A percentile compares a stretch with the other conserved stretches of the same genome.
phyloP scores from a whole-genome alignment of 345 rosid genomes.

The Dovyalis caffra region DNA sequence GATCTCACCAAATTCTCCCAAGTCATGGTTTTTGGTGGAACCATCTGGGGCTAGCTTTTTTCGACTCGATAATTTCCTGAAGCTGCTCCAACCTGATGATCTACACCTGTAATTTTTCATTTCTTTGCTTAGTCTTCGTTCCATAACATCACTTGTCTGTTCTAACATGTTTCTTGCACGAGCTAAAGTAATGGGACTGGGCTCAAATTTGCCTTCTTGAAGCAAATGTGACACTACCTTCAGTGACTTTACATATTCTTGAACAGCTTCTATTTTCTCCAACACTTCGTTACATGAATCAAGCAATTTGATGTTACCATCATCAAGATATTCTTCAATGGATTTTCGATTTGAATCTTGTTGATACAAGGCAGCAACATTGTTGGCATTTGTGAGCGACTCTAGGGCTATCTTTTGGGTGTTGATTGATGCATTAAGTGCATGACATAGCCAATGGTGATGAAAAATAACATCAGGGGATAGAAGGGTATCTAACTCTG shows the following conservation, averaged over 20 bases:
- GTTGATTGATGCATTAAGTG: background rate
- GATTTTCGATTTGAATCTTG: background rate
- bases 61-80: too few species aligned
- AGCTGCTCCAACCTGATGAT: too few species aligned
- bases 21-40: too few species aligned
- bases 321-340: background rate
- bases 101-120: too few species aligned
- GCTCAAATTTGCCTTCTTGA: background rate
- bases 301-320: background rate
- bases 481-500: background rate
- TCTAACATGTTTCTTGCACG: constrained; percentile 2
- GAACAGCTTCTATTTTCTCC: background rate
- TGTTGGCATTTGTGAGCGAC: background rate
- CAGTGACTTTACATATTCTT: background rate
- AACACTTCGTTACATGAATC: background rate
- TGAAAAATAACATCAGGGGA: background rate
- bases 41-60: too few species aligned
- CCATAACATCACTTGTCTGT: background rate
- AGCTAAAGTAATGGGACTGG: background rate
- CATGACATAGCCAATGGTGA: constrained; percentile 6
- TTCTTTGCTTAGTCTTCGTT: background rate
- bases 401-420: constrained; percentile 5
- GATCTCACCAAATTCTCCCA: background rate
- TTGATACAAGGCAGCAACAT: background rate
- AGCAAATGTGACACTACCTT: background rate